Percentiles rank a stretch among this genome's conserved stretches.
Evolutionary conservation across 2,329 filamentous ascomycete species (phyloP).

Genomic region (Monilinia polystroma): DNA sequence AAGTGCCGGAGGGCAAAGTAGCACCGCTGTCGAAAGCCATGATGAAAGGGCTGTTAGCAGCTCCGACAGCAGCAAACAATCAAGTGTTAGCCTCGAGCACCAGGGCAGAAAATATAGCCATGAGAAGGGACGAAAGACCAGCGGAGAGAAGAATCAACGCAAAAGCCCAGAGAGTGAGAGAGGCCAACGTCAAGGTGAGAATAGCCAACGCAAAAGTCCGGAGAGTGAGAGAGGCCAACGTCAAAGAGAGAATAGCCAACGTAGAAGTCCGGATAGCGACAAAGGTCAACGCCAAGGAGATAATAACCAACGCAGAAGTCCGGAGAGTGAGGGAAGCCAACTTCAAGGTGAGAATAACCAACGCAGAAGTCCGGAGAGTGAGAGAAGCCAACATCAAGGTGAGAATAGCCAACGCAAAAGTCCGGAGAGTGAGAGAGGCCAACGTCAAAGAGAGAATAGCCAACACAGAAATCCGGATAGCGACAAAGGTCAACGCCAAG

Average conservation of each 20-base stretch:
- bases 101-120: slow-evolving; percentile 20
- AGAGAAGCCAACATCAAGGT: no score
- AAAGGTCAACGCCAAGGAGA: no score
- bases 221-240: neutral
- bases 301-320: no score
- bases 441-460: slow-evolving; percentile 1
- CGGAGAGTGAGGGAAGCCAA: no score
- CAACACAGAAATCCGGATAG: no score
- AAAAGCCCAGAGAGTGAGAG: slow-evolving; percentile 9
- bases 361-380: no score
- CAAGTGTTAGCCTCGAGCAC: slow-evolving; percentile 39
- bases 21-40: slow-evolving; percentile 39
- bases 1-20: slow-evolving; percentile 36
- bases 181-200: slow-evolving; percentile 2
- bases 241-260: neutral
- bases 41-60: slow-evolving; percentile 62
- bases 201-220: neutral
- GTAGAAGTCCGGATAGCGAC: no score
- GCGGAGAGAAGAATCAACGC: slow-evolving; percentile 15
- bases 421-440: no score
- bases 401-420: slow-evolving; percentile 41
- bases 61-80: slow-evolving; percentile 61
- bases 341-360: no score
- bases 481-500: neutral
- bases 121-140: slow-evolving; percentile 20